Conservation (phyloP, 306 rosid species). For the Casuarina cunninghamiana region DNA sequence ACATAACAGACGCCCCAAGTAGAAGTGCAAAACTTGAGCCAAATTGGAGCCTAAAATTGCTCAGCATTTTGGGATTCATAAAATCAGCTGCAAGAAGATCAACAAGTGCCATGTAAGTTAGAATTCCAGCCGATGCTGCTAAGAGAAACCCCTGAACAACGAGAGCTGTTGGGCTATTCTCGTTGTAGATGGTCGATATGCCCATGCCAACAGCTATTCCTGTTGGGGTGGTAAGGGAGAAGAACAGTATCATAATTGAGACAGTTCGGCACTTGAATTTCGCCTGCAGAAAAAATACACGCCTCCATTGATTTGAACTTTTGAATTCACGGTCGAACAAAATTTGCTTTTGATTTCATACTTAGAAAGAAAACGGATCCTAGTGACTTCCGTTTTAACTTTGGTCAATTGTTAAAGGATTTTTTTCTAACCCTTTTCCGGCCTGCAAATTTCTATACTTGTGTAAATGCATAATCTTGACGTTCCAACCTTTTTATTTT, state of each 20-base stretch:
- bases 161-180: conserved; percentile 45
- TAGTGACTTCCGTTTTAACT: too few species aligned
- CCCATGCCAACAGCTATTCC: conserved; percentile 66
- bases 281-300: conserved; percentile 34
- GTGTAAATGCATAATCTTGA: too few species aligned
- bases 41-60: conserved; percentile 54
- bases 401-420: too few species aligned
- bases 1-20: conserved; percentile 55
- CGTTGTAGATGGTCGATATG: conserved; percentile 49
- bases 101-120: conserved; percentile 70
- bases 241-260: conserved; percentile 54
- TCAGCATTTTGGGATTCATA: conserved; percentile 52
- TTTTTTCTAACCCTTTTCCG: too few species aligned
- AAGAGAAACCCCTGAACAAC: conserved; percentile 58
- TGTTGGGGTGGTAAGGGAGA: conserved; percentile 64
- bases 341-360: background rate
- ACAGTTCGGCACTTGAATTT: conserved; percentile 43
- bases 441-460: too few species aligned
- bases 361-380: background rate
- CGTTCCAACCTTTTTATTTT: too few species aligned
- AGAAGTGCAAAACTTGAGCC: conserved; percentile 53
- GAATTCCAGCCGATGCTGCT: conserved; percentile 68
- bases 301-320: background rate
- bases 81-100: conserved; percentile 68
- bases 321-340: background rate